A percentile compares a stretch with the other conserved stretches of the same genome.
Evolutionary conservation across 1,284 basidiomycete genomes (phyloP).

Genomic region (Peniophora sp.): DNA sequence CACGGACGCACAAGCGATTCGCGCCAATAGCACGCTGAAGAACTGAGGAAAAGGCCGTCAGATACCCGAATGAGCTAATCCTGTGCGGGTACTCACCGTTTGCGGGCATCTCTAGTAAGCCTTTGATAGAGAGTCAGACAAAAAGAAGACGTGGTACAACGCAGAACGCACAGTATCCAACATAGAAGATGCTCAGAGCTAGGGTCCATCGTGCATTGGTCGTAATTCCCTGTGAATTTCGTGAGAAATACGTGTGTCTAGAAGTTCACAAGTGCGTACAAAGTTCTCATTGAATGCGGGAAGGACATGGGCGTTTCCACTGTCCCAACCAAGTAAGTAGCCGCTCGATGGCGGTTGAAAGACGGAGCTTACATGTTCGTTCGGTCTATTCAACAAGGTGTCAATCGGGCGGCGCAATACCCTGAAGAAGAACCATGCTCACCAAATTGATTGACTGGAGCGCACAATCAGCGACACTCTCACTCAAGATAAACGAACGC

Average conservation of each 20-base stretch:
- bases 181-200: slow-evolving; percentile 48
- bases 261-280: slow-evolving; percentile 20
- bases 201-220: slow-evolving; percentile 47
- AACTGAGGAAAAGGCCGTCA: slow-evolving; percentile 28
- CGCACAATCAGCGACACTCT: neutral
- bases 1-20: slow-evolving; percentile 38
- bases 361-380: slow-evolving; percentile 41
- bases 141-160: too few relatives aligned
- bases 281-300: slow-evolving; percentile 44
- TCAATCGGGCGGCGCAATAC: neutral
- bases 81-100: slow-evolving; percentile 27
- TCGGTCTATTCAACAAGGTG: slow-evolving; percentile 27
- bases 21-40: slow-evolving; percentile 48
- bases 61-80: too few relatives aligned
- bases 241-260: neutral
- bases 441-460: slow-evolving; percentile 50
- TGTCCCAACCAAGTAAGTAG: slow-evolving; percentile 11
- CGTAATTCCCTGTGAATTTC: slow-evolving; percentile 32
- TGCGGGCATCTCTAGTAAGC: slow-evolving; percentile 48
- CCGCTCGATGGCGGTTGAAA: neutral
- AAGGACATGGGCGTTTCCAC: slow-evolving; percentile 48
- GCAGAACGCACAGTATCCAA: slow-evolving; percentile 45
- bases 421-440: slow-evolving; percentile 8
- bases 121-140: too few relatives aligned
- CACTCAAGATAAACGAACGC: neutral